Percentiles rank a stretch among this genome's conserved stretches.
Conservation (phyloP, 1,139 yeast species). For the Nadsonia starkeyi-henricii region DNA sequence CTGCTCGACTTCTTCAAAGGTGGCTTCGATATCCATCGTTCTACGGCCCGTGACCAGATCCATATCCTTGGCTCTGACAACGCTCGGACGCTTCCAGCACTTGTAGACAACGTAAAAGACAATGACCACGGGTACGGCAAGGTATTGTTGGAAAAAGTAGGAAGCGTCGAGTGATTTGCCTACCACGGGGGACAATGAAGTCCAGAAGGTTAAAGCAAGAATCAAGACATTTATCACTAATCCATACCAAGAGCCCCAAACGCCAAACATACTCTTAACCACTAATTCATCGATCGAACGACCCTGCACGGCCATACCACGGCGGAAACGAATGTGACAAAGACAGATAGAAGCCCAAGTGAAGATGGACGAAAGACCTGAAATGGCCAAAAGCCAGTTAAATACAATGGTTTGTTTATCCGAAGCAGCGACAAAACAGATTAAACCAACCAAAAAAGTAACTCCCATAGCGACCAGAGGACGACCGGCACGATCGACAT, state of each 20-base stretch:
- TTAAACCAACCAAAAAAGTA: constrained; percentile 46
- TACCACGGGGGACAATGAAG: constrained; percentile 59
- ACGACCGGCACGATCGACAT: constrained; percentile 62
- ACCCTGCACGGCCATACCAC: constrained; percentile 54
- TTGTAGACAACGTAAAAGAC: constrained; percentile 39
- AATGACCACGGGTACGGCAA: constrained; percentile 41
- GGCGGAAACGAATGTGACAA: constrained; percentile 67
- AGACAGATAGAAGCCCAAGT: constrained; percentile 73
- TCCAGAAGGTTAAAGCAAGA: constrained; percentile 70
- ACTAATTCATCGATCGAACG: constrained; percentile 53
- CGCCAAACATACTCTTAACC: constrained; percentile 55
- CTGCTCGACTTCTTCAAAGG: constrained; percentile 36
- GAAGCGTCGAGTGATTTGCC: constrained; percentile 26
- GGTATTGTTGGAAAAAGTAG: constrained; percentile 38
- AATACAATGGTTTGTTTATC: constrained; percentile 44
- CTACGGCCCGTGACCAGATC: constrained; percentile 42
- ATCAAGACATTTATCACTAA: constrained; percentile 45
- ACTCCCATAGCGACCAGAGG: constrained; percentile 53
- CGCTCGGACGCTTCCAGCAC: constrained; percentile 32
- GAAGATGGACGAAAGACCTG: constrained; percentile 72
- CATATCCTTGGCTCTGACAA: constrained; percentile 21
- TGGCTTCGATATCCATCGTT: constrained; percentile 37
- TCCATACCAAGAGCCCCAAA: constrained; percentile 57
- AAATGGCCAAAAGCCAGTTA: constrained; percentile 68
- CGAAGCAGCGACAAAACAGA: constrained; percentile 55